phyloP scores from a whole-genome alignment of 163 green algal genomes.

The Scenedesmus sp. region DNA sequence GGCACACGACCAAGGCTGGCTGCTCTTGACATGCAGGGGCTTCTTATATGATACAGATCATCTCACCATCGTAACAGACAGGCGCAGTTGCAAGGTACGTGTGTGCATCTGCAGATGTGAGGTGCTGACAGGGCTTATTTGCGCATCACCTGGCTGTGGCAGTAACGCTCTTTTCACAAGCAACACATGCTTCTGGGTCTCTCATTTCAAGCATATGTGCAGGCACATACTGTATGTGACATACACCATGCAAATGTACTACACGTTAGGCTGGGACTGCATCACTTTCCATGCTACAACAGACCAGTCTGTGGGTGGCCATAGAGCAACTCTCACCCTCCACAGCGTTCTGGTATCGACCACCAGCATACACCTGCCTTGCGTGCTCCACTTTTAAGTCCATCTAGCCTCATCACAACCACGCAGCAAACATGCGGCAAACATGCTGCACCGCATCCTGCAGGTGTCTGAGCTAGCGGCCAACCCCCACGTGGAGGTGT shows the following conservation, averaged over 20 bases:
- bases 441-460: neutral
- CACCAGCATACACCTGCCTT: too few relatives aligned
- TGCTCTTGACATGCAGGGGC: constrained; percentile 46
- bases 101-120: neutral
- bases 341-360: too few relatives aligned
- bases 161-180: neutral
- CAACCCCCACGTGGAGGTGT: constrained; percentile 70
- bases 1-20: neutral
- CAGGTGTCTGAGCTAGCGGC: constrained; percentile 64
- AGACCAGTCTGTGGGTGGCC: too few relatives aligned
- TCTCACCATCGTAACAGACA: constrained; percentile 69
- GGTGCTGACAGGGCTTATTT: neutral
- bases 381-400: too few relatives aligned
- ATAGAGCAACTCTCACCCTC: too few relatives aligned
- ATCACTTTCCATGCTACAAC: too few relatives aligned
- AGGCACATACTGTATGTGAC: too few relatives aligned
- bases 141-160: neutral
- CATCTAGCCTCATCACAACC: neutral
- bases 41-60: constrained; percentile 58
- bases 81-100: constrained; percentile 62
- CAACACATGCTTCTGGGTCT: neutral
- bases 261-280: too few relatives aligned
- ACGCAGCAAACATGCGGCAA: neutral
- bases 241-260: too few relatives aligned
- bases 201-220: too few relatives aligned